Evolutionary conservation across 768 basidiomycete species (phyloP).

Genomic region (Russula sp.): DNA sequence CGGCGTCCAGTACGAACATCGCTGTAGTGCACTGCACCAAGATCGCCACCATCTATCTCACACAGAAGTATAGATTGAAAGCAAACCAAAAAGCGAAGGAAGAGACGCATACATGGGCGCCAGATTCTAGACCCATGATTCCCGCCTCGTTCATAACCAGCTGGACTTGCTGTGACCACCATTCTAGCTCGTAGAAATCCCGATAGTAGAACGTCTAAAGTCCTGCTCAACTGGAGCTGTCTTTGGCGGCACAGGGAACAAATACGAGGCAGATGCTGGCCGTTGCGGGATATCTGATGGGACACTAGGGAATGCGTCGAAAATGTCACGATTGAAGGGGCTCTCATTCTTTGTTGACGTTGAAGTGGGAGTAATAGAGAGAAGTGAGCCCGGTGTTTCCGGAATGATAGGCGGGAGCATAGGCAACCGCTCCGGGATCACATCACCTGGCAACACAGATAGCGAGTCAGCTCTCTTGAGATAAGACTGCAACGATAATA

Average conservation of each 20-base stretch:
- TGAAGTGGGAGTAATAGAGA: constrained; percentile 30
- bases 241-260: constrained; percentile 12
- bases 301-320: constrained; percentile 68
- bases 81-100: not conserved
- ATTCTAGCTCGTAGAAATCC: constrained; percentile 2
- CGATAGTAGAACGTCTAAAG: constrained; percentile 8
- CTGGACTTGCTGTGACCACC: not conserved
- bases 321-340: constrained; percentile 48
- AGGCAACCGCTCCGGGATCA: constrained; percentile 13
- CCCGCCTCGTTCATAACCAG: constrained; percentile 7
- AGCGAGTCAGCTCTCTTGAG: not conserved
- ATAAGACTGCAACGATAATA: not conserved
- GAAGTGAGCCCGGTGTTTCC: constrained; percentile 31
- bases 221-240: constrained; percentile 1
- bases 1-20: not conserved
- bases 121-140: not conserved
- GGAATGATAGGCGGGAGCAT: constrained; percentile 24
- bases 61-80: not conserved
- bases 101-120: not conserved
- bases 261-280: not conserved
- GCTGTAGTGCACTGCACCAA: not conserved
- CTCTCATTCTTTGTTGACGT: constrained; percentile 37
- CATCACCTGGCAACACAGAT: constrained; percentile 1
- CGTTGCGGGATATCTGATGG: constrained; percentile 37
- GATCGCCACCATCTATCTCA: not conserved